Percentiles rank a stretch among this genome's conserved stretches.
Evolutionary conservation across 257 asterid species (phyloP).

Genomic region (Solanum lignicaule): DNA sequence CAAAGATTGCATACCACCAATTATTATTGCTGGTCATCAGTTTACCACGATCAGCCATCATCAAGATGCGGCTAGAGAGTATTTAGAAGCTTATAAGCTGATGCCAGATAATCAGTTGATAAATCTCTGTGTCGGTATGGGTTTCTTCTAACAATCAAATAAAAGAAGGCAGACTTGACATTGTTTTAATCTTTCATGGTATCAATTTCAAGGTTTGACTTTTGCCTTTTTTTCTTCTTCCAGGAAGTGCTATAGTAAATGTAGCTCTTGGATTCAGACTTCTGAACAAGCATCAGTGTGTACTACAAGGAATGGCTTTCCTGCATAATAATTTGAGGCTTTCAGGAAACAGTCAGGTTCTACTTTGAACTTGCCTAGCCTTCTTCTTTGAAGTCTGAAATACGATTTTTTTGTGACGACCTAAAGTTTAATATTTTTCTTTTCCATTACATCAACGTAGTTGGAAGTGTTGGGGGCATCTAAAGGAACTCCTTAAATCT

Average conservation of each 20-base stretch:
- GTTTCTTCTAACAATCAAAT: not conserved
- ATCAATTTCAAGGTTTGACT: not conserved
- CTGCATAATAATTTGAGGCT: slow-evolving; percentile 47
- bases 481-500: not conserved
- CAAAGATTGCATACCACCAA: slow-evolving; percentile 60
- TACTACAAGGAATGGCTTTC: slow-evolving; percentile 73
- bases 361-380: not conserved
- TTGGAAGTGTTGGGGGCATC: not conserved
- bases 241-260: slow-evolving; percentile 75
- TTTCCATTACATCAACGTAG: not conserved
- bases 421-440: not conserved
- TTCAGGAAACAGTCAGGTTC: slow-evolving; percentile 55
- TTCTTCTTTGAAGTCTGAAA: not conserved
- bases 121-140: slow-evolving; percentile 68
- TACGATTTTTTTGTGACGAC: not conserved
- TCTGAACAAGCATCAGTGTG: slow-evolving; percentile 72
- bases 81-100: slow-evolving; percentile 62
- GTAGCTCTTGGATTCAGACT: slow-evolving; percentile 70
- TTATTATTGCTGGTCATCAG: slow-evolving; percentile 63
- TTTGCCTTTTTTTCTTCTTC: not conserved
- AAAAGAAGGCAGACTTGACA: not conserved
- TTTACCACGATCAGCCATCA: slow-evolving; percentile 73
- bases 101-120: slow-evolving; percentile 68
- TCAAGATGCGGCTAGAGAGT: slow-evolving; percentile 75
- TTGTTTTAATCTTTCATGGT: not conserved